Evolutionary conservation across 768 basidiomycete genomes (phyloP), one percentile per base, ranked within the genome.

Genomic region (Mycena rosella): DNA sequence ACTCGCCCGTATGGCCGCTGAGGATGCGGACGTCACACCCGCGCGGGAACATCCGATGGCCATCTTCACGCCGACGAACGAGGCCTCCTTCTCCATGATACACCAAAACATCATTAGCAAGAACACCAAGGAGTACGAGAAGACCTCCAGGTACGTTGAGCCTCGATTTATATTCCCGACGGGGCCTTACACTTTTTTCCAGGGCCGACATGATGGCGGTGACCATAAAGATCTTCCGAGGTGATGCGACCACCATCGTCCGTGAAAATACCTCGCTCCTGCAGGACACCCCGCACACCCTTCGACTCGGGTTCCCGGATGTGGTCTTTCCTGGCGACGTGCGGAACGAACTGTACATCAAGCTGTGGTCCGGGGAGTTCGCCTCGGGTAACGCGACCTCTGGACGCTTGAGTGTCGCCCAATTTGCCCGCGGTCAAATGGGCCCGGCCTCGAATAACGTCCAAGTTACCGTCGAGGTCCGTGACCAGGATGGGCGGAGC

Each of bases 311-410:
- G 32, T 99, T 99, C 76, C 94, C 97, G 0, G 97, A 99, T 72
- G 96, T 98, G 9, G 96, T 97, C 11, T 96, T 96, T 75, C 96
- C 96, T 4, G 94, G 93, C 9, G 92, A 94, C 68, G 80, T 89
- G n/a, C 90, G 97, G 18, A 98, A 99, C 74, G 97, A 99, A 70
- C 85, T 98, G 15, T 99, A 98, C 78, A 87, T 98, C 82, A 98
- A 98, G 78, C 86, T 99, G 0, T 98, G 96, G 96, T 92, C 90
- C 61, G 97, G 95, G 42, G 93, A 96, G 69, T 99, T 99, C 75
- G 80, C 85, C 3, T 80, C 87, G 0, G 83, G 87, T 4, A 86
- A 87, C 65, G 79, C 77, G 45, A 79, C 80, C 29, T 79, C 82
- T 47, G 83, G 83, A 27, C 83, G 89, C 44, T 78, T 91, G 4